phyloP scores from a whole-genome alignment of 441 rosid genomes.

The Kokia cookei region DNA sequence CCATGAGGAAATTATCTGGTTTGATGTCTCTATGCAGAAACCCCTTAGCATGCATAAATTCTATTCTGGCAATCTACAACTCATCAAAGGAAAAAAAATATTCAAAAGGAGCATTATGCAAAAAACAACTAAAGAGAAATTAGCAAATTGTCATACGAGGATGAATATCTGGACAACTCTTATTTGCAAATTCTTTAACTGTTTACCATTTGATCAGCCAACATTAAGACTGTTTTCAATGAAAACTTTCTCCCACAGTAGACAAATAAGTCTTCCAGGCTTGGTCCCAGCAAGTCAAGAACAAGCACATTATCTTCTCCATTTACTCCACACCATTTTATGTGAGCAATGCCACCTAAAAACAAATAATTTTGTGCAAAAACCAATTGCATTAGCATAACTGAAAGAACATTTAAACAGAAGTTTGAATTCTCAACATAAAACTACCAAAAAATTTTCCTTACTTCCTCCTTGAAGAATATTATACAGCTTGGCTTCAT shows the following conservation, averaged over 20 bases:
- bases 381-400: not conserved
- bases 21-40: conserved; percentile 45
- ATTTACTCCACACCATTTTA: conserved; percentile 57
- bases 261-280: conserved; percentile 63
- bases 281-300: conserved; percentile 60
- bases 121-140: not conserved
- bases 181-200: not conserved
- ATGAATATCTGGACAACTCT: not conserved
- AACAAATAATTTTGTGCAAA: not conserved
- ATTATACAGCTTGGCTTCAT: conserved; percentile 59
- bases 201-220: conserved; percentile 67
- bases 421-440: not conserved
- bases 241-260: conserved; percentile 69
- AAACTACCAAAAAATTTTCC: conserved; percentile 11
- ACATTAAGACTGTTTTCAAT: conserved; percentile 51
- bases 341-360: conserved; percentile 51
- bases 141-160: not conserved
- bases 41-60: conserved; percentile 38
- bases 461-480: conserved; percentile 68
- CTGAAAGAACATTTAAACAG: not conserved
- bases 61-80: conserved; percentile 32
- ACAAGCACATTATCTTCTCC: conserved; percentile 52
- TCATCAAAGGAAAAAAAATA: not conserved
- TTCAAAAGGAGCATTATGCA: not conserved
- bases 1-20: conserved; percentile 49